Base-by-base conservation (phyloP, 1,284 basidiomycete species). In the Xerocomus cyaneibrunnescens region DNA sequence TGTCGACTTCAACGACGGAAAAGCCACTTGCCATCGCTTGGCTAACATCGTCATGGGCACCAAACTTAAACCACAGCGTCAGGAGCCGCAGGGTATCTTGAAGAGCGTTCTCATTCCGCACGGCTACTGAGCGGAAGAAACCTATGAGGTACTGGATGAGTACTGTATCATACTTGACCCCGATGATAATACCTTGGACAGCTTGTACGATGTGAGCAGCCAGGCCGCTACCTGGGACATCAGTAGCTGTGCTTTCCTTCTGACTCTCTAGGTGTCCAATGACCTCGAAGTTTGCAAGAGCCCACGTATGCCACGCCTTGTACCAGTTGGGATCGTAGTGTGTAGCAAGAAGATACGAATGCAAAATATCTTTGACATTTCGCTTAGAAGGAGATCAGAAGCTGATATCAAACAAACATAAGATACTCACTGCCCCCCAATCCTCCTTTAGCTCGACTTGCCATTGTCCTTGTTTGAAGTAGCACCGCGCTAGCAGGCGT, bases 281-380 rank as follows among this genome's bases (percentile, higher is more conserved):
- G 55, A 98, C 92, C 58, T 98, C 94, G 59, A 97, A 97, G 70
- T 98, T 98, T 12, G 94, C 90, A 52, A 99, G 75, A 7, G 97
- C 96, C 94, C 95, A 99, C 1, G 94, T 95, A 69, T 99, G 96
- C 96, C 96, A 98, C 16, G 96, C 97, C 72, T 98, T 98, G 74
- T 98, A 98, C 96, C 96, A 99, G 36, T 80, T 80, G 7, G 89
- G 83, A 69, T 99, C 97, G 57, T 94, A 92, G 66, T 93, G 89
- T 3, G 96, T 98, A 0, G 97, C 92, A 32, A 89, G 77, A 48
- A 84, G 79, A 72, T 97, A 99, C 25, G 92, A 88, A 57, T 87
- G 81, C 10, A 98, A 73, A 51, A 97, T 93, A 37, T 89, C 87
- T 38, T 85, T 81, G 27, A 91, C 84, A 55, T 92, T 87, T 53